Conservation (phyloP, 192 early-diverging fungal species). For the Phlyctochytrium arcticum region DNA sequence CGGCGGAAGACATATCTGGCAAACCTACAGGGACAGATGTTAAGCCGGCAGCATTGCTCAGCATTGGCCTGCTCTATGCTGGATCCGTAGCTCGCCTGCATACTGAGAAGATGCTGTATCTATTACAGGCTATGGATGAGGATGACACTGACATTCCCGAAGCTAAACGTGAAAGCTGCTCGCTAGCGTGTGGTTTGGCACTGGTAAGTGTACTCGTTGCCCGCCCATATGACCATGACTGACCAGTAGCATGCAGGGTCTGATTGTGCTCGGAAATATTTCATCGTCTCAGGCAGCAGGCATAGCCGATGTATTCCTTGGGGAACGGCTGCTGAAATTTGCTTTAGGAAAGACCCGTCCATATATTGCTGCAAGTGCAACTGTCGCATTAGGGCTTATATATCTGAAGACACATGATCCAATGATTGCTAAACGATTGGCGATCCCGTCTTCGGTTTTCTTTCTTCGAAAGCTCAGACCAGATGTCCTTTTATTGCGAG, state of each 20-base stretch:
- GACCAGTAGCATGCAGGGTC: too few species aligned
- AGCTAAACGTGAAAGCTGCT: slow-evolving; percentile 25
- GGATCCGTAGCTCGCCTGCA: slow-evolving; percentile 63
- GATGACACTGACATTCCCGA: background rate
- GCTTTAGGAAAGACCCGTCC: slow-evolving; percentile 27
- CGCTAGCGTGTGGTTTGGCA: slow-evolving; percentile 63
- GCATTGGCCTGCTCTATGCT: slow-evolving; percentile 74
- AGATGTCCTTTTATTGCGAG: slow-evolving; percentile 66
- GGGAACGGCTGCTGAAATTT: background rate
- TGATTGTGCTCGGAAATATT: slow-evolving; percentile 18
- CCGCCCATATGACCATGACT: too few species aligned
- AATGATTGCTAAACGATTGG: slow-evolving; percentile 60
- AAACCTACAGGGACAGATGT: slow-evolving; percentile 62
- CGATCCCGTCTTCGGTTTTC: slow-evolving; percentile 50
- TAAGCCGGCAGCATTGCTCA: slow-evolving; percentile 67
- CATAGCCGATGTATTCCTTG: slow-evolving; percentile 4
- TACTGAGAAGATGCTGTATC: slow-evolving; percentile 68
- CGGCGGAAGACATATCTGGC: slow-evolving; percentile 56
- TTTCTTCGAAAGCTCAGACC: slow-evolving; percentile 69
- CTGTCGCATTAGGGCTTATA: slow-evolving; percentile 78
- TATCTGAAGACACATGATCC: slow-evolving; percentile 76
- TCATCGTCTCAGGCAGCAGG: background rate
- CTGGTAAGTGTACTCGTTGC: slow-evolving; percentile 82
- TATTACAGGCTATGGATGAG: slow-evolving; percentile 41
- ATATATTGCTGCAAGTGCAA: slow-evolving; percentile 58